A percentile compares a stretch with the other conserved stretches of the same genome.
phyloP scores from a whole-genome alignment of 192 early-diverging fungal genomes.

The Rhizoclosmatium sp. region DNA sequence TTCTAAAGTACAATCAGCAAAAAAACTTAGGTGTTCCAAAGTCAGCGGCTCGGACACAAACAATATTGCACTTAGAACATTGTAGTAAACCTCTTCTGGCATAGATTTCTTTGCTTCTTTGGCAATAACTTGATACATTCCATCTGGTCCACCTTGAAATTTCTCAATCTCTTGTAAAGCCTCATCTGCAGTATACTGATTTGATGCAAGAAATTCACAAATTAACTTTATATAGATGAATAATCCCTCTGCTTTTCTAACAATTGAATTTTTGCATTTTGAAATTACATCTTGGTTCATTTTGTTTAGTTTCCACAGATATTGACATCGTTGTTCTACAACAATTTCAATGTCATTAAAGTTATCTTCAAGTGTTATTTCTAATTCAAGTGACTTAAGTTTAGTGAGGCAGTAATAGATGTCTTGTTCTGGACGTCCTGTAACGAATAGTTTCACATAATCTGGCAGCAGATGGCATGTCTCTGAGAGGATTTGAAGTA shows the following conservation, averaged over 20 bases:
- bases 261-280: not conserved
- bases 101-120: not conserved
- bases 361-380: conserved; percentile 8
- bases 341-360: not conserved
- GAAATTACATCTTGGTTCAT: not conserved
- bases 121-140: not conserved
- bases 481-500: conserved; percentile 11
- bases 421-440: conserved; percentile 27
- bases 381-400: not conserved
- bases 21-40: not conserved
- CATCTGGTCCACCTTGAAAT: conserved; percentile 8
- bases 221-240: conserved; percentile 23
- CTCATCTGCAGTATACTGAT: not conserved
- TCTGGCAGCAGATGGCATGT: not conserved
- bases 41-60: not conserved
- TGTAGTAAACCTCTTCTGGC: not conserved
- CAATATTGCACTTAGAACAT: not conserved
- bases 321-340: not conserved
- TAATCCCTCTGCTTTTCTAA: conserved; percentile 35
- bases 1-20: not conserved
- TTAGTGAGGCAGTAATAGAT: conserved; percentile 16
- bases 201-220: not conserved
- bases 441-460: conserved; percentile 33
- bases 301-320: not conserved
- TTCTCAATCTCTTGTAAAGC: not conserved